Evolutionary conservation across 192 early-diverging fungal species (phyloP), one percentile per base, ranked within the genome.

Genomic region (Lobosporangium transversale): DNA sequence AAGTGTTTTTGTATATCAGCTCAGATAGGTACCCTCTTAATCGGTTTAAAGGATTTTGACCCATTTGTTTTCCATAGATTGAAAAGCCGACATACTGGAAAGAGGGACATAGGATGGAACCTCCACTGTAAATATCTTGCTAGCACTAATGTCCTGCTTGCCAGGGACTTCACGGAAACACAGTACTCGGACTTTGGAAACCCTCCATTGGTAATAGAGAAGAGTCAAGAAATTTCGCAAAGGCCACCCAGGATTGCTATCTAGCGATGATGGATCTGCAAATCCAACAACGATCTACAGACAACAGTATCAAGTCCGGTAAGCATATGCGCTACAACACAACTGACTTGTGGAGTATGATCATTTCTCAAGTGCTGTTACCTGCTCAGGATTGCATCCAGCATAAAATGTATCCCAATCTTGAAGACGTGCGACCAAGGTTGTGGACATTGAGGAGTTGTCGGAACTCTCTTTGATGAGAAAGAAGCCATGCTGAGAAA

Each of bases 221-320:
- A 89, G 50, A 1, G 91, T 76, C n/a, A 98, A 82, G 40, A 95
- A 78, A 66, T 98, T 97, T 49, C 97, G 90, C 55, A 97, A 70
- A 5, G 96, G 94, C 97, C 97, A 99, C 12, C 96, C 96, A 20
- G 95, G 95, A 29, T 91, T 80, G 1, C 62, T 65, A 27, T 85
- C 60, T n/a, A 92, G 83, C 26, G 86, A 87, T 48, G 94, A 94
- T 18, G 97, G 95, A 71, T 98, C 97, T 14, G 89, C 82, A 68
- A 98, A 97, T 0, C 89, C 95, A 44, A 98, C 63, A 42, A 84
- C 81, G 31, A 74, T 64, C 83, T 88, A 61, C 3, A n/a, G 1
- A 62, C n/a, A n/a, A n/a, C n/a, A n/a, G n/a, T n/a, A n/a, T n/a
- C n/a, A n/a, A n/a, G n/a, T n/a, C n/a, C n/a, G n/a, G n/a, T n/a